Evolutionary conservation across 257 asterid genomes (phyloP).

Genomic region (Solanum virginianum): DNA sequence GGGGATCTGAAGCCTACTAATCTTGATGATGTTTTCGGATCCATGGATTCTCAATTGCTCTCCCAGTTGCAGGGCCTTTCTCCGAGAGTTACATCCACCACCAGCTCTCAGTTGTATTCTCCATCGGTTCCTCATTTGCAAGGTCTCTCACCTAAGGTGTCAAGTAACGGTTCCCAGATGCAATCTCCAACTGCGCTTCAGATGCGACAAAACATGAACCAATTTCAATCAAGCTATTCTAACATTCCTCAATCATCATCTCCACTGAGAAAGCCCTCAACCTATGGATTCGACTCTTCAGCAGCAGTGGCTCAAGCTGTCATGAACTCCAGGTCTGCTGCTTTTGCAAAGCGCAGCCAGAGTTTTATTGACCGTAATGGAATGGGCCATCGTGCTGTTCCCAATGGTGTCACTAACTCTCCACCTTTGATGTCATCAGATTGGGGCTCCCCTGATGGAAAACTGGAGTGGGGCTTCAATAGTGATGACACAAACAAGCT

Average conservation of each 20-base stretch:
- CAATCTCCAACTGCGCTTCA: constrained; percentile 51
- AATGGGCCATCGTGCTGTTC: constrained; percentile 9
- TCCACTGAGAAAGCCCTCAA: constrained; percentile 26
- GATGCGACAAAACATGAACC: constrained; percentile 47
- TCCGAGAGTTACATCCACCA: constrained; percentile 25
- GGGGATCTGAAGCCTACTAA: constrained; percentile 56
- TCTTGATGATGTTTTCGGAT: constrained; percentile 66
- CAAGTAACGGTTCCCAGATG: constrained; percentile 16
- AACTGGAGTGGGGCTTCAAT: constrained; percentile 78
- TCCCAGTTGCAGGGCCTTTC: constrained; percentile 48
- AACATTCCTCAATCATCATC: constrained; percentile 48
- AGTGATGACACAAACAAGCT: constrained; percentile 64
- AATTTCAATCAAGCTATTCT: constrained; percentile 60
- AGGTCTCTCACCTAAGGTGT: constrained; percentile 34
- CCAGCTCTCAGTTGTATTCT: constrained; percentile 29
- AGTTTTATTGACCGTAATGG: constrained; percentile 64
- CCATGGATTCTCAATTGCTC: constrained; percentile 46
- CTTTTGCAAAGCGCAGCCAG: constrained; percentile 72
- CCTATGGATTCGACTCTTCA: constrained; percentile 61
- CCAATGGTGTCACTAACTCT: constrained; percentile 13
- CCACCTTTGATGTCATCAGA: constrained; percentile 28
- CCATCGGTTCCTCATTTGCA: constrained; percentile 35
- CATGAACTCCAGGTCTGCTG: constrained; percentile 73
- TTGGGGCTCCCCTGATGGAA: constrained; percentile 82
- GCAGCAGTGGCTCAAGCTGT: constrained; percentile 86